These are phyloP conservation scores for Grigorovia humatica DNA, from an alignment of 805 yeast genomes.

Conservation along the genomic window DNA sequence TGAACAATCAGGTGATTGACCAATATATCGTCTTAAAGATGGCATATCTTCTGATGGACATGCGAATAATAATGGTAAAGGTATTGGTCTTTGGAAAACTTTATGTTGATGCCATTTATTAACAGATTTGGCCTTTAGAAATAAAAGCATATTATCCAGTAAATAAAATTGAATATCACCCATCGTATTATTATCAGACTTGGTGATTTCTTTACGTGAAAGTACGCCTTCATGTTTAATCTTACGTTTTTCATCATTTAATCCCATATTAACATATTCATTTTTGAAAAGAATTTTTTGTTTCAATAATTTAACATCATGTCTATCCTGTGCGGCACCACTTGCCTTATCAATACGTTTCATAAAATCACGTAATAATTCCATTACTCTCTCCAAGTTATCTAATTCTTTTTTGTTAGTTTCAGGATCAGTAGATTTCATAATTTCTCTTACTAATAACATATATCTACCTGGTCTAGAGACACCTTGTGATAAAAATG, in stretches of 20 bases:
- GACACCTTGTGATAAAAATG: constrained; percentile 89
- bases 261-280: constrained; percentile 76
- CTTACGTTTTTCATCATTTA: constrained; percentile 70
- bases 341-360: constrained; percentile 69
- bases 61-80: constrained; percentile 62
- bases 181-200: constrained; percentile 18
- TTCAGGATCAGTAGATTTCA: constrained; percentile 80
- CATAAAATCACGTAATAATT: constrained; percentile 63
- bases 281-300: constrained; percentile 76
- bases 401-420: constrained; percentile 37
- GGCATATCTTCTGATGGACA: constrained; percentile 76
- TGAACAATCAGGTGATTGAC: constrained; percentile 23
- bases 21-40: constrained; percentile 37
- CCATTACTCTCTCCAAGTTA: constrained; percentile 59
- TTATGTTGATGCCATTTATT: constrained; percentile 86
- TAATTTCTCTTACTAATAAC: constrained; percentile 65
- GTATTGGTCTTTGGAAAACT: constrained; percentile 83
- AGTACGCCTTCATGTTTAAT: constrained; percentile 37
- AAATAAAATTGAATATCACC: constrained; percentile 79
- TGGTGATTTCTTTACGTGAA: constrained; percentile 25
- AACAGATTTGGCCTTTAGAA: constrained; percentile 76
- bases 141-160: constrained; percentile 77
- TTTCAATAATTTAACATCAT: constrained; percentile 75
- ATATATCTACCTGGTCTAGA: constrained; percentile 95
- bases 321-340: constrained; percentile 89